Evolutionary conservation across 768 basidiomycete genomes (phyloP), one percentile per base, ranked within the genome.

Genomic region (Panaeolus papilionaceus): DNA sequence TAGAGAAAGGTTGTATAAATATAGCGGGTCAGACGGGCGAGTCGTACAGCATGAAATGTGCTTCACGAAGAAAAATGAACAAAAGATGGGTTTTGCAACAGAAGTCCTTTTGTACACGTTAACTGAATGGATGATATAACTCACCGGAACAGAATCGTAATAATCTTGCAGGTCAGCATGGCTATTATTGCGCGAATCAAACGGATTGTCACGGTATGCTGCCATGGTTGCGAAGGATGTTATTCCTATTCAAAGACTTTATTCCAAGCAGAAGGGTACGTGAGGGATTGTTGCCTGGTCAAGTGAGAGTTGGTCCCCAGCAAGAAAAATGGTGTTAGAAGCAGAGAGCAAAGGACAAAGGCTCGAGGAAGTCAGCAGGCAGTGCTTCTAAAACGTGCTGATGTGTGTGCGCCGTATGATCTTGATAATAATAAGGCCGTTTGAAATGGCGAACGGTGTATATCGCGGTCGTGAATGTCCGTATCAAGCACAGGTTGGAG

Each of bases 181-280:
- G 10, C 64, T 64, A 3, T 68, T 42, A 23, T 58, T 67, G 26
- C 33, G 45, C 66, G 62, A 51, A 38, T 71, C 63, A 61, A 72
- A 74, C 4, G 74, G 72, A 65, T 75, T 73, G 65, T 75, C 74
- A 18, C 62, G 71, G 65, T 75, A 73, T 63, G 72, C 63, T 37
- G 61, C 69, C 73, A 74, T 74, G 16, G 61, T 47, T 61, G 44
- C 14, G 14, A 33, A 14, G 26, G 12, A 33, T 12, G 16, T 58
- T 58, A 1, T 11, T 45, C n/a, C 38, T 42, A 16, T 44, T 28
- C 20, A 16, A 45, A 38, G 49, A 26, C 45, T 16, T 14, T 26
- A 54, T 20, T 51, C 39, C 11, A 39, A 62, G n/a, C 26, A 20
- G 12, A 9, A 39, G 45, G 28, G 11, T 16, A 62, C 38, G 42